These are phyloP conservation scores for Ganoderma boninense DNA, from an alignment of 1,284 basidiomycete genomes.

Conservation along the genomic window DNA sequence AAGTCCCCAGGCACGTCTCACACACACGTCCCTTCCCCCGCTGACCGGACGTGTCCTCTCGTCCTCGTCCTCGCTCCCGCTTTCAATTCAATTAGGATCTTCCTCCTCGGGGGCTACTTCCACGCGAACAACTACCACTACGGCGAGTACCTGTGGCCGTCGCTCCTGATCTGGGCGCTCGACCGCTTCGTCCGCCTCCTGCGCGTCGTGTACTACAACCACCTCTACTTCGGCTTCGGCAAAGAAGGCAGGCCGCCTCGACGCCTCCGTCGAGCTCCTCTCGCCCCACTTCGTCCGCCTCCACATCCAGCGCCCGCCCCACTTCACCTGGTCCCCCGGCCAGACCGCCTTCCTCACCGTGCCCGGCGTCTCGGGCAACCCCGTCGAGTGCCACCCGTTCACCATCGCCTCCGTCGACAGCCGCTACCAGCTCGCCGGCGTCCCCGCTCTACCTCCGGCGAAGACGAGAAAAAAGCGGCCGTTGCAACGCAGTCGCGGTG, in stretches of 20 bases:
- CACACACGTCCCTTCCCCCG: background rate
- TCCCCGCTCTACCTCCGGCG: background rate
- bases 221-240: slow-evolving; percentile 48
- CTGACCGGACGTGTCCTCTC: background rate
- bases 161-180: slow-evolving; percentile 70
- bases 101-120: slow-evolving; percentile 38
- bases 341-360: slow-evolving; percentile 60
- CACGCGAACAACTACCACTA: slow-evolving; percentile 45
- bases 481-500: background rate
- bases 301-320: slow-evolving; percentile 50
- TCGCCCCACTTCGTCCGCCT: slow-evolving; percentile 60
- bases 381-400: slow-evolving; percentile 63
- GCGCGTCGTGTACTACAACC: slow-evolving; percentile 62
- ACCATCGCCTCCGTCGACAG: slow-evolving; percentile 57
- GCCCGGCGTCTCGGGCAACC: slow-evolving; percentile 50
- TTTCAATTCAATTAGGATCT: slow-evolving; percentile 17
- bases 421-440: slow-evolving; percentile 25
- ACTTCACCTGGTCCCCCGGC: slow-evolving; percentile 56
- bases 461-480: slow-evolving; percentile 15
- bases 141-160: slow-evolving; percentile 57
- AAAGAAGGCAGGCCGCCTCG: slow-evolving; percentile 37
- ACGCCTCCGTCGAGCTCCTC: slow-evolving; percentile 54
- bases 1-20: slow-evolving; percentile 9
- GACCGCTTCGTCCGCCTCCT: slow-evolving; percentile 63
- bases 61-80: slow-evolving; percentile 7